These are phyloP conservation scores for Penicillium sclerotiorum DNA, from an alignment of 2,329 filamentous ascomycete species.

Conservation along the genomic window DNA sequence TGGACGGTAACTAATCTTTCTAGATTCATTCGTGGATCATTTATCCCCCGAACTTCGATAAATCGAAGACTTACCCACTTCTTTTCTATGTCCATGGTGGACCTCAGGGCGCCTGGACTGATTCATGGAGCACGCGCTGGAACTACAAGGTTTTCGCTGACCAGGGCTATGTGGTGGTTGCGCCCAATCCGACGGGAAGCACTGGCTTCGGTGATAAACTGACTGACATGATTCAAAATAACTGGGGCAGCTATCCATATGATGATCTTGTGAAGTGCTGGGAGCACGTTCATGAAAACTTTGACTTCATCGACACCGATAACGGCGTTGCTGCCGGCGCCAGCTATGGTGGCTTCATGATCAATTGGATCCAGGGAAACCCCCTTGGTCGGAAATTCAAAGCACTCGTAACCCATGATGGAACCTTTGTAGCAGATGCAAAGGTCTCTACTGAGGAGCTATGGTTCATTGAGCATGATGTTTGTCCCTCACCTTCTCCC, in stretches of 20 bases:
- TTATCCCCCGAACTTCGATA: slow-evolving; percentile 62
- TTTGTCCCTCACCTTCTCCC: too few species aligned
- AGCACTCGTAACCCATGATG: slow-evolving; percentile 85
- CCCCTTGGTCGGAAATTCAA: slow-evolving; percentile 81
- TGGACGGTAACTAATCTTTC: slow-evolving; percentile 9
- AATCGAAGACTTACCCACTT: slow-evolving; percentile 73
- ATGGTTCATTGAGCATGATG: slow-evolving; percentile 55
- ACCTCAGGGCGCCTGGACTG: slow-evolving; percentile 74
- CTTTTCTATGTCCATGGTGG: slow-evolving; percentile 82
- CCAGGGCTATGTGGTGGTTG: slow-evolving; percentile 81
- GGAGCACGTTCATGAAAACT: slow-evolving; percentile 62
- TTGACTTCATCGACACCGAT: slow-evolving; percentile 42
- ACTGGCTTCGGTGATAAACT: slow-evolving; percentile 80
- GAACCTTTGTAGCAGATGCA: slow-evolving; percentile 69
- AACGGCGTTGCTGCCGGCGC: slow-evolving; percentile 45
- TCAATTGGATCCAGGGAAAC: slow-evolving; percentile 87
- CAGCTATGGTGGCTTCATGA: slow-evolving; percentile 50
- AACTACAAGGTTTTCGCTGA: slow-evolving; percentile 85
- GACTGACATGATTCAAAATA: slow-evolving; percentile 72
- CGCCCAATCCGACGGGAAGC: slow-evolving; percentile 80
- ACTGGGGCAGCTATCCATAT: slow-evolving; percentile 79
- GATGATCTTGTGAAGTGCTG: slow-evolving; percentile 78
- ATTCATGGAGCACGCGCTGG: slow-evolving; percentile 81
- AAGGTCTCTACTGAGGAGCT: slow-evolving; percentile 55
- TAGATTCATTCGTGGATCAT: slow-evolving; percentile 45